Base-by-base conservation (phyloP, 148 eudicot species). In the Cornus kousa region DNA sequence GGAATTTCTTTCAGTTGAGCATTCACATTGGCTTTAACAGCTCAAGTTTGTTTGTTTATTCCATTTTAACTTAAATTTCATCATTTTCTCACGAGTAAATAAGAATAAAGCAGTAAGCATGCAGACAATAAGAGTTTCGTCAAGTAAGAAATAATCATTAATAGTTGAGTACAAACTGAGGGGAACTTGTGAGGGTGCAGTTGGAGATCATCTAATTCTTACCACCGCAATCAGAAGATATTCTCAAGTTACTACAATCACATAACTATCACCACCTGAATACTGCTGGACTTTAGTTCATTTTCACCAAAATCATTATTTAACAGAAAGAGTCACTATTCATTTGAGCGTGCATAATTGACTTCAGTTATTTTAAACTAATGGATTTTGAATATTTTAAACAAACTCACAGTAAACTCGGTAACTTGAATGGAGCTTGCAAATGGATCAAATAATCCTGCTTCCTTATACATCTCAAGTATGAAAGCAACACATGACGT, bases 401-500 rank as follows among this genome's bases (percentile, higher is more conserved):
- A 79, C 68, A 67, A 71, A 87, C 94, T 87, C 78, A 96, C 99
- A 73, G 99, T 94, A 80, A 94, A 96, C 81, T 96, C 99, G 3
- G 97, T 94, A 67, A 89, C 98, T 88, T 96, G 93, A 80, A 94
- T 89, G 77, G 94, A 88, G 80, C 80, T 83, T 83, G 92, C 84
- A 75, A 85, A 64, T 62, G 87, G 74, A 78, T 82, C 93, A 81
- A 96, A 96, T 19, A 94, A 86, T 74, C 98, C 98, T 12, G 97
- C 99, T 75, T 82, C 93, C 83, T 96, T 96, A 84, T 94, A 96
- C 86, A 96, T 81, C 79, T 88, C 93, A 32, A 96, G 94, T 81
- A 94, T 89, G 75, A 88, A 92, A 78, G 92, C 98, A 79, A 96
- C 85, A 80, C 99, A 96, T 28, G 99, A 96, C 69, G 91, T 82